Evolutionary conservation across 768 basidiomycete genomes (phyloP).

Genomic region (Sarcomyxa edulis): DNA sequence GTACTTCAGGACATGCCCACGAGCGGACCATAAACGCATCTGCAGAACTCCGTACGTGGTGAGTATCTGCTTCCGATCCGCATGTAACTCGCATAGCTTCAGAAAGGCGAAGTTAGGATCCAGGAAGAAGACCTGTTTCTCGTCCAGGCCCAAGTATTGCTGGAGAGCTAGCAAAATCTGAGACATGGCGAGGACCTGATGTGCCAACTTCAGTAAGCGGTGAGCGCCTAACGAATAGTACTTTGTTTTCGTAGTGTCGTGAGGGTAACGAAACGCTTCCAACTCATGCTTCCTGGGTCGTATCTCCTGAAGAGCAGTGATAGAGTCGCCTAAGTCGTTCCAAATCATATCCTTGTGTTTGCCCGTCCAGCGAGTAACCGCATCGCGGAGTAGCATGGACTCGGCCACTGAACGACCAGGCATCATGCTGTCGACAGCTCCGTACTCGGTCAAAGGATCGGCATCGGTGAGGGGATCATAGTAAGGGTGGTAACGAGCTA

Average conservation of each 20-base stretch:
- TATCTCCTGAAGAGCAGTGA: too few species aligned
- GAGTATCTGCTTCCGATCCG: neutral
- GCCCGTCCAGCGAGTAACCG: conserved; percentile 5
- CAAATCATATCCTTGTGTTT: neutral
- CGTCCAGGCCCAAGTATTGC: neutral
- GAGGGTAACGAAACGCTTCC: too few species aligned
- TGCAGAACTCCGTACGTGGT: too few species aligned
- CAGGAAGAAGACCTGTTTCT: neutral
- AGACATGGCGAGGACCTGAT: conserved; percentile 1
- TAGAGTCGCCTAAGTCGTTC: too few species aligned
- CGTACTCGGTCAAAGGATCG: conserved; percentile 5
- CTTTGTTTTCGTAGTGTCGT: too few species aligned
- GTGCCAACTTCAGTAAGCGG: too few species aligned
- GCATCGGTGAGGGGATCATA: neutral
- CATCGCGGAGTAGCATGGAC: neutral
- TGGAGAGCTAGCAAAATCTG: neutral
- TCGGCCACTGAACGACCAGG: conserved; percentile 2
- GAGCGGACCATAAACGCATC: too few species aligned
- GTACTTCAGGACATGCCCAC: too few species aligned
- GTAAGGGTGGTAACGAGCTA: conserved; percentile 5
- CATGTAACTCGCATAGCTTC: neutral
- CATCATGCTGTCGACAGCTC: neutral
- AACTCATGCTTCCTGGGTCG: too few species aligned
- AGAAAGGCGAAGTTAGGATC: neutral
- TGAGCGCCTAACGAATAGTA: too few species aligned